These are phyloP conservation scores for Letharia columbiana DNA, from an alignment of 495 filamentous ascomycete species.

Conservation along the genomic window DNA sequence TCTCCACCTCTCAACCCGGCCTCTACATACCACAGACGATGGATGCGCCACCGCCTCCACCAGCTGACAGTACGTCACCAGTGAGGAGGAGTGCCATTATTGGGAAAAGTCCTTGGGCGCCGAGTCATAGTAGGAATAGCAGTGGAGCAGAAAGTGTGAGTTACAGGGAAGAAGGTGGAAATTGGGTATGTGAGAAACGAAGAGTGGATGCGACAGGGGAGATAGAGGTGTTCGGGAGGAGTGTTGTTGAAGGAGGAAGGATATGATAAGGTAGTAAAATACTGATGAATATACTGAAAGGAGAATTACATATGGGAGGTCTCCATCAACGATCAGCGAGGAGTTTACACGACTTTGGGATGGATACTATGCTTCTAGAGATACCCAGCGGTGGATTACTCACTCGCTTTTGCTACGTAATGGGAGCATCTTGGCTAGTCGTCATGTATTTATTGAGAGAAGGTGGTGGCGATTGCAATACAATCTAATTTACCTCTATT, in stretches of 20 bases:
- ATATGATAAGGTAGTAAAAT: slow-evolving; percentile 24
- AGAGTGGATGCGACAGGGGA: slow-evolving; percentile 43
- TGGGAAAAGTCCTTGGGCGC: slow-evolving; percentile 5
- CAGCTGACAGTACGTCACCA: slow-evolving; percentile 5
- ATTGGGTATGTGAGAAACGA: slow-evolving; percentile 51
- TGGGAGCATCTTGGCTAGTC: neutral
- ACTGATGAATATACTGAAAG: neutral
- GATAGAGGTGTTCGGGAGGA: slow-evolving; percentile 38
- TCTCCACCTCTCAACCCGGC: slow-evolving; percentile 13
- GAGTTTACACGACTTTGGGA: neutral
- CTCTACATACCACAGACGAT: slow-evolving; percentile 13
- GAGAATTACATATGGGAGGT: neutral
- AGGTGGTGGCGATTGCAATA: neutral
- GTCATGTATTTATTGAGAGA: neutral
- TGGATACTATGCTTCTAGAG: neutral
- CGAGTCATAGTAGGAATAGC: slow-evolving; percentile 28
- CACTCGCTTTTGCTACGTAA: slow-evolving; percentile 3
- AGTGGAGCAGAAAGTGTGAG: slow-evolving; percentile 50
- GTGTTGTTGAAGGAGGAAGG: slow-evolving; percentile 33
- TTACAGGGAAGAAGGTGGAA: slow-evolving; percentile 43
- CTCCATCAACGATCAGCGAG: neutral
- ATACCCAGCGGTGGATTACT: slow-evolving; percentile 12
- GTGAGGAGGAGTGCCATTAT: neutral
- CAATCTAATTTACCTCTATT: neutral
- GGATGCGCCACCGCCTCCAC: slow-evolving; percentile 8